phyloP scores from a whole-genome alignment of 805 yeast species.

The Sugiyamaella lignohabitans region DNA sequence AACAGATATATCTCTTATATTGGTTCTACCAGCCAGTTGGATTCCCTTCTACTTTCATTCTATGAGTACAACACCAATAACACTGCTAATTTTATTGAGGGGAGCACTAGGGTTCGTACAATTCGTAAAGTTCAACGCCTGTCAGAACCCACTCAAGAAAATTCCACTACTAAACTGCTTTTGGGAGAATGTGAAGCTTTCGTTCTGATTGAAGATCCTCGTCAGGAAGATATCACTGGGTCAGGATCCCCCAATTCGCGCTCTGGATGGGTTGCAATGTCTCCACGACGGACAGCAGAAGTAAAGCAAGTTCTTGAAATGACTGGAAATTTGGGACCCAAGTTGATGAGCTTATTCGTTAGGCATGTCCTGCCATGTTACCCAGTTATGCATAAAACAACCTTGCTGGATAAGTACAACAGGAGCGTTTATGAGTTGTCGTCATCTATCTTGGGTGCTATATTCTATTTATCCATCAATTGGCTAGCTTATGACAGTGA shows the following conservation, averaged over 20 bases:
- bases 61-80: constrained; percentile 21
- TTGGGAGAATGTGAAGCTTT: constrained; percentile 17
- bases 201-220: constrained; percentile 23
- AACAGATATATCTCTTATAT: constrained; percentile 25
- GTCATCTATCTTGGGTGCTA: constrained; percentile 21
- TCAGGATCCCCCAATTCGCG: background rate
- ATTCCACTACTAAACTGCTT: background rate
- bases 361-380: constrained; percentile 24
- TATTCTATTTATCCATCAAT: constrained; percentile 24
- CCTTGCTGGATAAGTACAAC: constrained; percentile 23
- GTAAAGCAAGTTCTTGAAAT: constrained; percentile 23
- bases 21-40: constrained; percentile 25
- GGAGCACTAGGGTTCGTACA: constrained; percentile 3
- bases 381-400: constrained; percentile 25
- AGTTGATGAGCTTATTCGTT: constrained; percentile 21
- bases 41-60: constrained; percentile 23
- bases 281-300: constrained; percentile 22
- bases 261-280: constrained; percentile 22
- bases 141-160: background rate
- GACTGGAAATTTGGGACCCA: constrained; percentile 20
- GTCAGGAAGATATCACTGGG: background rate
- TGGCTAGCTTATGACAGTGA: constrained; percentile 27
- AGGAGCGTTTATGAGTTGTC: constrained; percentile 23
- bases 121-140: constrained; percentile 9
- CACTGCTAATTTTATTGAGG: constrained; percentile 12